These are phyloP conservation scores for Mycena epipterygia DNA, from an alignment of 768 basidiomycete genomes.

Conservation along the genomic window DNA sequence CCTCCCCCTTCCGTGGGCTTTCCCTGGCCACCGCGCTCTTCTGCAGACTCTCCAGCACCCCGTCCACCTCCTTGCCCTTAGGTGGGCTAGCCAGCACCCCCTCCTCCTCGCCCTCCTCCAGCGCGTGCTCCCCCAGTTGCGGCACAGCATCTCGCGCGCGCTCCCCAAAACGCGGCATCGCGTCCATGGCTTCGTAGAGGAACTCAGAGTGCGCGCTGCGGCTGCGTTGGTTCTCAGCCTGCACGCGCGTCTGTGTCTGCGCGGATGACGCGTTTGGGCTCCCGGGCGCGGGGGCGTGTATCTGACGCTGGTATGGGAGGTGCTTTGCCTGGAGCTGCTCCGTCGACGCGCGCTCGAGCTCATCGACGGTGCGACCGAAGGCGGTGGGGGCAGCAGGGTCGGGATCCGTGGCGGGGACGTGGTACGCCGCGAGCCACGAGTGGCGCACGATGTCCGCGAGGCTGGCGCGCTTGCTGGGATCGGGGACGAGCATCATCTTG, in stretches of 20 bases:
- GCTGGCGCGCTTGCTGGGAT: slow-evolving; percentile 84
- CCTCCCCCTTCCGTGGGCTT: slow-evolving; percentile 28
- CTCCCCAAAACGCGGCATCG: slow-evolving; percentile 84
- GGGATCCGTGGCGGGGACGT: slow-evolving; percentile 54
- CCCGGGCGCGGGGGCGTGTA: slow-evolving; percentile 61
- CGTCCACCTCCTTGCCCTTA: slow-evolving; percentile 18
- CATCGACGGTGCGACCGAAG: slow-evolving; percentile 81
- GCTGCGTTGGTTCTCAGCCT: slow-evolving; percentile 62
- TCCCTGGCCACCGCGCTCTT: not conserved
- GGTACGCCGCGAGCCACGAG: slow-evolving; percentile 80
- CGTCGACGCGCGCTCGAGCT: slow-evolving; percentile 85
- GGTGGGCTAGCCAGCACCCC: slow-evolving; percentile 9
- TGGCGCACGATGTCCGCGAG: slow-evolving; percentile 88
- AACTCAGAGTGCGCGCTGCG: slow-evolving; percentile 79
- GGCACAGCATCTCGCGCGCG: slow-evolving; percentile 48
- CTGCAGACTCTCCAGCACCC: no score
- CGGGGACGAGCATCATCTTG: slow-evolving; percentile 94
- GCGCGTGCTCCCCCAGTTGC: slow-evolving; percentile 28
- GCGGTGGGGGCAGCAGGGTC: slow-evolving; percentile 49
- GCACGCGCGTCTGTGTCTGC: slow-evolving; percentile 50
- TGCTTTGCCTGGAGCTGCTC: slow-evolving; percentile 90
- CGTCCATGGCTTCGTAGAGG: slow-evolving; percentile 71
- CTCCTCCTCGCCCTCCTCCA: slow-evolving; percentile 26
- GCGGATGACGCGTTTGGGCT: slow-evolving; percentile 61
- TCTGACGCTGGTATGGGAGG: slow-evolving; percentile 84